Evolutionary conservation across 805 yeast species (phyloP), one percentile per base, ranked within the genome.

Genomic region (Wickerhamomyces sydowiorum): DNA sequence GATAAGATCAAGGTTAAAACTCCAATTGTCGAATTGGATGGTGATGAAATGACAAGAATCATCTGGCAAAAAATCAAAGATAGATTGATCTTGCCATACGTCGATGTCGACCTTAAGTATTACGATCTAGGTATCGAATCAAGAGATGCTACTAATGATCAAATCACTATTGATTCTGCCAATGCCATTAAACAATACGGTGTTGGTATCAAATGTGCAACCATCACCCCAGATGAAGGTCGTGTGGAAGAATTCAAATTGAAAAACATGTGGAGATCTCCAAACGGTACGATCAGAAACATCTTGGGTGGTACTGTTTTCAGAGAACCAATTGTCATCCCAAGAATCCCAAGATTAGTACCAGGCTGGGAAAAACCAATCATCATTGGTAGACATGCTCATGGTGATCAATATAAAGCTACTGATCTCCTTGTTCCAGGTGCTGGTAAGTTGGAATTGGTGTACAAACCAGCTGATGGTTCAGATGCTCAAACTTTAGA

Each of bases 41-140:
- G 93, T 54, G 93, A 85, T 62, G 93, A 85, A 62, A 83, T 82
- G 91, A 85, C 93, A 49, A 71, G 91, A 62, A 83, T 85, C 57
- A 85, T 85, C 61, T 85, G 93, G 93, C 73, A 77, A 48, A 69
- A 76, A 54, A 85, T 85, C 66, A 83, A 82, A 62, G 75, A 73
- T 45, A 75, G 78, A 59, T 71, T 85, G 53, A 75, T 85, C 55
- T 59, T 67, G 46, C 93, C 91, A 7, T 82, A 77, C 59, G 62
- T 85, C 49, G 85, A 85, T 49, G 73, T 85, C 35, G 88, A 84
- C 50, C 69, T 85, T 61, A 81, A 83, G 54, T 84, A 84, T 63
- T 85, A 81, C 61, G 93, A 85, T 61, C 70, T 85, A 53, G 78
- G 86, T 23, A 73, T 85, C 49, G 69, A 76, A 54, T 68, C 77